These are phyloP conservation scores for Monilinia laxa DNA, from an alignment of 2,329 filamentous ascomycete species.

Conservation along the genomic window DNA sequence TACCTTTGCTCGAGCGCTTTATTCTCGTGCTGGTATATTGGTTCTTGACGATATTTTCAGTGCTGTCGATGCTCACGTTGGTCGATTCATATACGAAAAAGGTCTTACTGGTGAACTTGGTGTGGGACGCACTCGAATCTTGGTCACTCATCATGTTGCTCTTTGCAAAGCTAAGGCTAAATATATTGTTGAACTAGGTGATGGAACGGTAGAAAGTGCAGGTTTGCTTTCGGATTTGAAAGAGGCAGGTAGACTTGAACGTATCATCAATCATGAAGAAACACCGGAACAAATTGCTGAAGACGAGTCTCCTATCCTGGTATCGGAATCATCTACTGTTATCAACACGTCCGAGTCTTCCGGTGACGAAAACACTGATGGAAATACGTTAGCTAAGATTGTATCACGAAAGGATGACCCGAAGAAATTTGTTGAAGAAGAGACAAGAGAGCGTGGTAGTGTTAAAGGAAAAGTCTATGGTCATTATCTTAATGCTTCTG, in stretches of 20 bases:
- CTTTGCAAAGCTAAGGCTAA: conserved; percentile 69
- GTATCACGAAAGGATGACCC: conserved; percentile 50
- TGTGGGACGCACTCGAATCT: conserved; percentile 67
- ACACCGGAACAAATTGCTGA: conserved; percentile 47
- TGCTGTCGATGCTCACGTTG: conserved; percentile 76
- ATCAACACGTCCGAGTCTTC: conserved; percentile 54
- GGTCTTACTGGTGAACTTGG: conserved; percentile 71
- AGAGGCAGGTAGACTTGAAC: conserved; percentile 54
- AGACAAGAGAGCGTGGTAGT: conserved; percentile 67
- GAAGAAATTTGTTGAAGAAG: conserved; percentile 75
- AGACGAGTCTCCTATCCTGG: conserved; percentile 45
- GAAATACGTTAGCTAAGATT: conserved; percentile 50
- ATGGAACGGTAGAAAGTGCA: conserved; percentile 63
- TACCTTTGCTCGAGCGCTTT: conserved; percentile 75
- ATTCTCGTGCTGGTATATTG: conserved; percentile 73
- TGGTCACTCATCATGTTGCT: conserved; percentile 78
- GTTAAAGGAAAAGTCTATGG: conserved; percentile 67
- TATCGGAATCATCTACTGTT: conserved; percentile 44
- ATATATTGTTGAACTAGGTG: conserved; percentile 70
- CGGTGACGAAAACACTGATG: conserved; percentile 46
- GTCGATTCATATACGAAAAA: conserved; percentile 74
- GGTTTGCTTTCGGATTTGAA: conserved; percentile 66
- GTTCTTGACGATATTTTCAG: conserved; percentile 84
- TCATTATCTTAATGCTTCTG: conserved; percentile 65
- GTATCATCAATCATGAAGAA: conserved; percentile 59